Base-by-base conservation (phyloP, 805 yeast genomes). In the Candida caryicola region DNA sequence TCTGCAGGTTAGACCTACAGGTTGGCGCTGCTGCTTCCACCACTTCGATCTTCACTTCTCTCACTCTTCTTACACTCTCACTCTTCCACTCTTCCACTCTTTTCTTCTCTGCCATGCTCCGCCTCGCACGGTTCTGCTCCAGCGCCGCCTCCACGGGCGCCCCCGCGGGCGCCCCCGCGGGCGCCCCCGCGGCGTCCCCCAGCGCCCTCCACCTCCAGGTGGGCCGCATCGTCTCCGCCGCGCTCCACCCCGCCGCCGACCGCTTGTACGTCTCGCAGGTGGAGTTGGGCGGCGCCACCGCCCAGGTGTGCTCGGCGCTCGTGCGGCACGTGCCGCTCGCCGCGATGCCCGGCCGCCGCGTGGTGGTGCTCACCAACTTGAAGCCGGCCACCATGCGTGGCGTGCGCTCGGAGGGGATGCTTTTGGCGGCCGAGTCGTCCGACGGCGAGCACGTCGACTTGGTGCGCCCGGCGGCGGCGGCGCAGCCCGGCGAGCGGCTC, bases 381-480 rank as follows among this genome's bases (percentile, higher is more conserved):
- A 81, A 80, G 47, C 74, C 80, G 3, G 68, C 79, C 8, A 79
- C 79, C 51, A 73, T 82, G 74, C 61, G 86, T 44, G 87, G 87
- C 1, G 70, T 74, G 15, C 54, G 51, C 29, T 79, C 85, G 2
- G 77, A 79, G 45, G 85, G 83, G 0, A 82, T 82, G 87, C 50
- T 82, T 1, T 51, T 82, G 15, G 85, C 86, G n/a, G 80, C 85
- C 1, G 75, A 55, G 17, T 25, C 36, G 0, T 39, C 27, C 4
- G 45, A 33, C 5, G 57, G 46, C 2, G 43, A 38, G 2, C 25
- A 41, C 1, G 79, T 78, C 3, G 79, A 72, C 32, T 55, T 77
- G 4, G 71, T 79, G 0, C 40, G 36, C 3, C 78, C 82, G 1
- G 81, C 84, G 3, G 5, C 0, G 1, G 42, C 41, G 5, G 52